Base-by-base conservation (phyloP, 345 rosid species). In the Garcia nutans region DNA sequence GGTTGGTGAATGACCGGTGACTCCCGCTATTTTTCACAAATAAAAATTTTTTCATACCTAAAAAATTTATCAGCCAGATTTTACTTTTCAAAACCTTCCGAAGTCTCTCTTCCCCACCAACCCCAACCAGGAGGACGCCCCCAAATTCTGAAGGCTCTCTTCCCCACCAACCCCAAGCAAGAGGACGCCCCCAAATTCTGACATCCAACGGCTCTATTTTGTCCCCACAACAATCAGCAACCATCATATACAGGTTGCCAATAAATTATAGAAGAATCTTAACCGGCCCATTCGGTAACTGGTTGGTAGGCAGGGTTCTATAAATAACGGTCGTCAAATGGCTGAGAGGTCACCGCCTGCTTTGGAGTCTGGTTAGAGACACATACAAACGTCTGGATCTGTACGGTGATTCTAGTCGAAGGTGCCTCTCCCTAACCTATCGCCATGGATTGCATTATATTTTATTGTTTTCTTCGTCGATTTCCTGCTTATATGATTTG, bases 201-300 rank as follows among this genome's bases (percentile, higher is more conserved):
- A 58, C 63, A 78, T 78, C 81, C 61, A 67, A 73, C 81, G 81
- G 81, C 77, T 59, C 19, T 19, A 19, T 60, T 66, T 73, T 58
- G 63, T 50, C 22, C 45, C 12, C 26, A 3, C 28, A 23, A 10
- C n/a, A 50, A 45, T 24, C 41, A 9, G 3, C 33, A 31, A 23
- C 49, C 58, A 7, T 11, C 11, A 20, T 61, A 37, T 60, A 6
- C 62, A n/a, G 54, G 70, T 26, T 24, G 55, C 69, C 7, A 15
- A 7, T 3, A 45, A 23, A 47, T 22, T 68, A 2, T 3, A 11
- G 22, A 23, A 31, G 54, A 64, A 65, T 66, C 73, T 15, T 3
- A 23, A 66, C 73, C 42, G 60, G 42, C 26, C 9, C 7, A 58
- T 31, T 68, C 73, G 58, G 81, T 72, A 15, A 23, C 73, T 68